A percentile compares a stretch with the other conserved stretches of the same genome.
Conservation (phyloP, 495 filamentous ascomycete species). For the Trypethelium eluteriae region DNA sequence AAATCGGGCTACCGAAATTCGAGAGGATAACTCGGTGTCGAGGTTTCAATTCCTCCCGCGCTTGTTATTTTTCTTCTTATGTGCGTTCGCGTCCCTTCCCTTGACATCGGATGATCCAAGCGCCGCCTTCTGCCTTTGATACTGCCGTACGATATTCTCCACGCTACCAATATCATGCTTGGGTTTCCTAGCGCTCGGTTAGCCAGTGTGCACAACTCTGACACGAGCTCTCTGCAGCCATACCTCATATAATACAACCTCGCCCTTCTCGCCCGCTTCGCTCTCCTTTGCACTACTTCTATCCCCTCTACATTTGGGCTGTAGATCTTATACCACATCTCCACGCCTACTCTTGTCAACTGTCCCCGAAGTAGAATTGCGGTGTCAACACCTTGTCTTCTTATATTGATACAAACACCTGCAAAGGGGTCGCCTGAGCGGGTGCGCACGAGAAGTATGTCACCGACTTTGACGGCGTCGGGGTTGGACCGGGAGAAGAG, state of each 20-base stretch:
- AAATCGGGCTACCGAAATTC: background rate
- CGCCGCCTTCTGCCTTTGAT: slow-evolving; percentile 53
- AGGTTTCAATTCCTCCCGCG: background rate
- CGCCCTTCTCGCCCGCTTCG: slow-evolving; percentile 79
- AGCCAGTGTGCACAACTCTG: background rate
- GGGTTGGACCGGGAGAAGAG: slow-evolving; percentile 70
- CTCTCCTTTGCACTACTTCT: slow-evolving; percentile 81
- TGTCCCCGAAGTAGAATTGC: slow-evolving; percentile 76
- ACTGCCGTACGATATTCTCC: slow-evolving; percentile 62
- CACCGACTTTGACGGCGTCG: slow-evolving; percentile 68
- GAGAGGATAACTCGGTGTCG: background rate
- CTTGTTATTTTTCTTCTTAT: slow-evolving; percentile 25
- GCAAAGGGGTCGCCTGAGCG: slow-evolving; percentile 82
- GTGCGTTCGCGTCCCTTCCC: slow-evolving; percentile 26
- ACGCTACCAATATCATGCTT: slow-evolving; percentile 64
- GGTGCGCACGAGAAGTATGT: slow-evolving; percentile 82
- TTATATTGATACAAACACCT: slow-evolving; percentile 77
- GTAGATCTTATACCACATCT: slow-evolving; percentile 97
- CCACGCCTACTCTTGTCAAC: slow-evolving; percentile 75
- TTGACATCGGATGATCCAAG: slow-evolving; percentile 34
- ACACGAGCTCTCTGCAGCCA: background rate
- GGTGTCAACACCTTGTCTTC: slow-evolving; percentile 76
- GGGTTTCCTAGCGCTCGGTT: slow-evolving; percentile 41
- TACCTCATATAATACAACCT: slow-evolving; percentile 81
- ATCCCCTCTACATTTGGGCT: slow-evolving; percentile 79